Base-by-base conservation (phyloP, 2,329 filamentous ascomycete species). In the Trichoderma sp. region DNA sequence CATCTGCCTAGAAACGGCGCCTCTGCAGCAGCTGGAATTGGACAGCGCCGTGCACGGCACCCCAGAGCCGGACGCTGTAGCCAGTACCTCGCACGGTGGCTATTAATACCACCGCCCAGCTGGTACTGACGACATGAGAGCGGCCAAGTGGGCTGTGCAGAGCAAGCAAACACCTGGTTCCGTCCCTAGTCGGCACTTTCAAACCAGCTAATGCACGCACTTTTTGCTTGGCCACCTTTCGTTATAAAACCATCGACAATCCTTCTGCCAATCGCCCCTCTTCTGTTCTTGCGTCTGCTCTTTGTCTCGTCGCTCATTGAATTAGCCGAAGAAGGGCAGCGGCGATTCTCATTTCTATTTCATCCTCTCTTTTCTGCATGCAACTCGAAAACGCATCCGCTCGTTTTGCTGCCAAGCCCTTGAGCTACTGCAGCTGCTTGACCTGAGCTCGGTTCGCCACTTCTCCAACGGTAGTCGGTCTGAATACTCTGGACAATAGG, bases 91-190 rank as follows among this genome's bases (percentile, higher is more conserved):
- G 10, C 61, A 64, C 61, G 6, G 53, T 43, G 52, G 63, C 53
- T 35, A 59, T 24, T 37, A 33, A 63, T 37, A 63, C 47, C n/a
- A 16, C 49, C 27, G 8, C n/a, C 29, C 27, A 24, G 13, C 53
- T 21, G 24, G 62, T 65, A 57, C 56, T 35, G 29, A 40, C 16
- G 27, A 47, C 52, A 24, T 29, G 33, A 3, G 27, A 43, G 11
- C 33, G 49, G 27, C 35, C 40, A 58, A 66, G 55, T 66, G 63
- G 63, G 63, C 63, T 66, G 63, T 66, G 63, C 63, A 66, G 33
- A 47, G 53, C 35, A 58, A 31, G 43, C 59, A 62, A 62, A 62
- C 57, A 60, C 21, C 33, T 56, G 62, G 53, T 33, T 31, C 62
- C 53, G 52, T 65, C 60, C 55, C 49, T 56, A 61, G 58, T 61